A percentile compares a stretch with the other conserved stretches of the same genome.
Evolutionary conservation across 371 early-diverging fungal genomes (phyloP).

Genomic region (Catenaria anguillulae): DNA sequence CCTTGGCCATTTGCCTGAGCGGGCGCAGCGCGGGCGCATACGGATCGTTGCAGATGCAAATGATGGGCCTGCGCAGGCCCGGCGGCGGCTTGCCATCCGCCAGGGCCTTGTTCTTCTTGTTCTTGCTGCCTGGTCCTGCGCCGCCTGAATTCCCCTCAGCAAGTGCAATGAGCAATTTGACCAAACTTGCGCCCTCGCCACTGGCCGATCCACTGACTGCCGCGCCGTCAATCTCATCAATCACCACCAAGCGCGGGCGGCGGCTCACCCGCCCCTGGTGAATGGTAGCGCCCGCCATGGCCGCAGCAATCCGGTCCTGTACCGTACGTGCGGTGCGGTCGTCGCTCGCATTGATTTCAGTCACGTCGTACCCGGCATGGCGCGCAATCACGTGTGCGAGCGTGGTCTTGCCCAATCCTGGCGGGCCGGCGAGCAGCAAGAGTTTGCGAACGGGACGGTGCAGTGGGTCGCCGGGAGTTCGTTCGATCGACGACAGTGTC

Average conservation of each 20-base stretch:
- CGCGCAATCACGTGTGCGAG: conserved; percentile 85
- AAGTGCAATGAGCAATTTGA: conserved; percentile 51
- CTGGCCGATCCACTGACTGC: conserved; percentile 39
- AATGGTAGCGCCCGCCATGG: conserved; percentile 61
- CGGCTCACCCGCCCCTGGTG: conserved; percentile 20
- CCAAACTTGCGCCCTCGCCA: conserved; percentile 19
- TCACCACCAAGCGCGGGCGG: conserved; percentile 70
- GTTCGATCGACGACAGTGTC: background rate
- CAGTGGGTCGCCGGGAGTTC: conserved; percentile 22
- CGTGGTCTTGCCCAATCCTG: conserved; percentile 98
- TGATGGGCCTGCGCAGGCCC: conserved; percentile 69
- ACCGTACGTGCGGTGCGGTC: conserved; percentile 74
- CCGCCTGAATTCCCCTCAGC: conserved; percentile 22
- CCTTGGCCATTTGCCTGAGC: conserved; percentile 57
- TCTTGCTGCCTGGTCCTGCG: background rate
- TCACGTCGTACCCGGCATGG: conserved; percentile 76
- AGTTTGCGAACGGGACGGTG: conserved; percentile 50
- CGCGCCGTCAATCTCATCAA: conserved; percentile 96
- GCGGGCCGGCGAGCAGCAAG: conserved; percentile 86
- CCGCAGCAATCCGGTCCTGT: conserved; percentile 51
- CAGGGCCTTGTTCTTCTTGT: background rate
- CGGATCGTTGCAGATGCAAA: conserved; percentile 95
- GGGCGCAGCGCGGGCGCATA: conserved; percentile 77
- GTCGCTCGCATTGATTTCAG: conserved; percentile 98
- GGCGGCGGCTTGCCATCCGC: conserved; percentile 21